These are phyloP conservation scores for Adansonia gregorii DNA, from an alignment of 441 rosid genomes.

Conservation along the genomic window DNA sequence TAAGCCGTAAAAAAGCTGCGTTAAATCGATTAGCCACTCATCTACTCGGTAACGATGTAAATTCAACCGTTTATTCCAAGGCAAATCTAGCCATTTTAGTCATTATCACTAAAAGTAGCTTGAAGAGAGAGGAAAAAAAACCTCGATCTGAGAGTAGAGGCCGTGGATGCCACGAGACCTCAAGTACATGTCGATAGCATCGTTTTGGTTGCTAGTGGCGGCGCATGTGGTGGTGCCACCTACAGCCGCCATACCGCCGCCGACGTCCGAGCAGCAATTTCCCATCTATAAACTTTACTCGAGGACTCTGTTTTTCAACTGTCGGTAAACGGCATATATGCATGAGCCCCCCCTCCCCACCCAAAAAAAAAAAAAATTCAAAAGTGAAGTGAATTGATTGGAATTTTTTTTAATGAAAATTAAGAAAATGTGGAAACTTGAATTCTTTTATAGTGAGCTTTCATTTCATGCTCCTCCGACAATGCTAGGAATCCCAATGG, in stretches of 20 bases:
- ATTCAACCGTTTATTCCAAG: neutral
- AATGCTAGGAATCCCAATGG: neutral
- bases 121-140: neutral
- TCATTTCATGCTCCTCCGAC: neutral
- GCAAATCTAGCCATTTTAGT: neutral
- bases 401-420: too few species aligned
- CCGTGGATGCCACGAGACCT: constrained; percentile 67
- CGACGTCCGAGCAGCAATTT: constrained; percentile 77
- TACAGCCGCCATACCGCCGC: constrained; percentile 60
- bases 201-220: constrained; percentile 44
- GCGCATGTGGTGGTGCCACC: constrained; percentile 53
- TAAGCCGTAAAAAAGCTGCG: neutral
- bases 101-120: neutral
- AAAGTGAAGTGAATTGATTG: neutral
- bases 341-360: neutral
- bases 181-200: constrained; percentile 63
- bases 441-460: neutral
- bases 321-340: neutral
- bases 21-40: neutral
- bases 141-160: constrained; percentile 84
- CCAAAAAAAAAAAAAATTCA: neutral
- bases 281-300: constrained; percentile 53
- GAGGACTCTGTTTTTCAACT: neutral
- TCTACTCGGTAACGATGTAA: neutral
- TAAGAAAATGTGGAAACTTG: neutral